phyloP scores from a whole-genome alignment of 2,329 filamentous ascomycete species.

The Lasiodiplodia sp. region DNA sequence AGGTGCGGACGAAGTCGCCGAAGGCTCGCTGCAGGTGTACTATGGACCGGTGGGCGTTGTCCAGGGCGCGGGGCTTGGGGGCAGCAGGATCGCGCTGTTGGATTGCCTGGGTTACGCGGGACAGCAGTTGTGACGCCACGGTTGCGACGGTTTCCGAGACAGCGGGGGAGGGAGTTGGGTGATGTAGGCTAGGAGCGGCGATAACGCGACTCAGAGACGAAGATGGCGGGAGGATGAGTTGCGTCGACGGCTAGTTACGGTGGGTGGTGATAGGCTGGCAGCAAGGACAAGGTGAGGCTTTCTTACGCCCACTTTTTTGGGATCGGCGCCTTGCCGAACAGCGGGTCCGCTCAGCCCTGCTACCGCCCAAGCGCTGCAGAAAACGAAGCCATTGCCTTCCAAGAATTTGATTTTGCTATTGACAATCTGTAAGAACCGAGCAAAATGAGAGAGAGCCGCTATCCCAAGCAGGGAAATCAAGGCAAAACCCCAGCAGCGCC shows the following conservation, averaged over 20 bases:
- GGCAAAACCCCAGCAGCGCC: constrained; percentile 5
- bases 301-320: constrained; percentile 18
- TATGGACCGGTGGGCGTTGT: constrained; percentile 14
- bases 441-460: not conserved
- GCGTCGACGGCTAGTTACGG: constrained; percentile 18
- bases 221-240: constrained; percentile 13
- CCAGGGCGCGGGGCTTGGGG: constrained; percentile 11
- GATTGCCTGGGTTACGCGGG: constrained; percentile 26
- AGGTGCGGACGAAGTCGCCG: constrained; percentile 6
- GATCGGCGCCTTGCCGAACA: constrained; percentile 21
- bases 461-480: not conserved
- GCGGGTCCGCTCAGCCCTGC: constrained; percentile 16
- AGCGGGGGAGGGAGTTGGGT: constrained; percentile 3
- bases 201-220: constrained; percentile 21
- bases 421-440: not conserved
- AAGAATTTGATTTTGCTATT: constrained; percentile 1
- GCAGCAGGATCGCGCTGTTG: constrained; percentile 18
- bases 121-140: constrained; percentile 29
- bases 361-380: not conserved
- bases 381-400: not conserved
- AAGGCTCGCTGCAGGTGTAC: constrained; percentile 15
- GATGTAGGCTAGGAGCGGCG: constrained; percentile 12
- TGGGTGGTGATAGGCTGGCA: constrained; percentile 27
- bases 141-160: constrained; percentile 21
- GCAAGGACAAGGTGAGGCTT: constrained; percentile 26